A percentile compares a stretch with the other conserved stretches of the same genome.
Evolutionary conservation across 306 rosid species (phyloP).

Genomic region (Cucurbita pepo): DNA sequence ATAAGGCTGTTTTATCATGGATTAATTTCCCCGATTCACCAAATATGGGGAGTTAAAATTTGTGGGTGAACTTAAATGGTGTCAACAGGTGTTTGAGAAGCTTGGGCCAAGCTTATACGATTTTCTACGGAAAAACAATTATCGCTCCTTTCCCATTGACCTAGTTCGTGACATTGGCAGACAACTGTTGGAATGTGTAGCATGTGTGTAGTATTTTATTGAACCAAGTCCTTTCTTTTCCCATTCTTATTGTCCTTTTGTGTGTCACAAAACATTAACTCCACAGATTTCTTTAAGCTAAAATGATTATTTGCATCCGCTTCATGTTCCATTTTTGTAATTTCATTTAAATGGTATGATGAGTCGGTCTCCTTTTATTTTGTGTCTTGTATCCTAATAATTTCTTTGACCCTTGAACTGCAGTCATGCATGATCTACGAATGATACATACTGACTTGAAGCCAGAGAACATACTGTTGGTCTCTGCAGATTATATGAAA

Average conservation of each 20-base stretch:
- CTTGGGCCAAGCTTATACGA: slow-evolving; percentile 99
- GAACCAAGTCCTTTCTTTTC: slow-evolving; percentile 20
- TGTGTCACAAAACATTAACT: neutral
- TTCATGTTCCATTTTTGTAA: neutral
- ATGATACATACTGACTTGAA: slow-evolving; percentile 87
- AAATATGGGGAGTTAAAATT: slow-evolving; percentile 59
- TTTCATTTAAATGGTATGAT: neutral
- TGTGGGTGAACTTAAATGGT: slow-evolving; percentile 81
- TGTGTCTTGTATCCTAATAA: neutral
- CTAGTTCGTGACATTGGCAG: slow-evolving; percentile 99
- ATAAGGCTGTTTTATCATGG: slow-evolving; percentile 73
- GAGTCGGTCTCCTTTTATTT: neutral
- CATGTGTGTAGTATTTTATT: slow-evolving; percentile 93
- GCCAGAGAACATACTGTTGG: slow-evolving; percentile 79
- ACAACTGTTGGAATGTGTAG: slow-evolving; percentile 99
- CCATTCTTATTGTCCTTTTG: neutral
- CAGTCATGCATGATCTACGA: slow-evolving; percentile 87
- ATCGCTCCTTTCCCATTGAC: slow-evolving; percentile 99
- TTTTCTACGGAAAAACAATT: slow-evolving; percentile 99
- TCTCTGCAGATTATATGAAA: slow-evolving; percentile 53
- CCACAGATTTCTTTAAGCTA: neutral
- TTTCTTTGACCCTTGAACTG: neutral
- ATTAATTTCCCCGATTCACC: slow-evolving; percentile 64
- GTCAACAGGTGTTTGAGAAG: slow-evolving; percentile 99
- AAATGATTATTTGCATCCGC: neutral